Evolutionary conservation across 495 filamentous ascomycete genomes (phyloP).

Genomic region (Penicillium steckii): DNA sequence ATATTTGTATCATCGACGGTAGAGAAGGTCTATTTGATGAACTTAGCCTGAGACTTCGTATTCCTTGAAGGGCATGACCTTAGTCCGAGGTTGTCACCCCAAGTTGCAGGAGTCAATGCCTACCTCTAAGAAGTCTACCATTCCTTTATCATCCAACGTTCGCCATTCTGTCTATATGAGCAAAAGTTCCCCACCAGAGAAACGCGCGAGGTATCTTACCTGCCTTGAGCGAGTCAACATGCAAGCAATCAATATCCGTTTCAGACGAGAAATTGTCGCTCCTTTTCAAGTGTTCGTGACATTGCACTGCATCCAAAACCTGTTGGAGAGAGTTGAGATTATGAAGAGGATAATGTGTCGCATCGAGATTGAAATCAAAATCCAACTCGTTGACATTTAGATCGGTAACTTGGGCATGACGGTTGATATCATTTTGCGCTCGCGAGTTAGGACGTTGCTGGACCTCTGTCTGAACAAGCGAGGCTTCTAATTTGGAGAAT

Average conservation of each 20-base stretch:
- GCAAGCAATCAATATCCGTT: conserved; percentile 6
- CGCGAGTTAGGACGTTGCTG: conserved; percentile 10
- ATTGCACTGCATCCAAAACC: conserved; percentile 13
- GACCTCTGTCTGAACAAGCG: conserved; percentile 5
- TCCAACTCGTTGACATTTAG: conserved; percentile 9
- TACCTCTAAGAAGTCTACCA: background rate
- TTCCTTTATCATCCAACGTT: background rate
- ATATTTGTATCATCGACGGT: background rate
- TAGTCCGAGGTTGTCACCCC: too few relatives aligned
- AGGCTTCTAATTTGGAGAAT: conserved; percentile 10
- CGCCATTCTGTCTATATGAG: background rate
- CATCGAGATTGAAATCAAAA: conserved; percentile 8
- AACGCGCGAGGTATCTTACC: background rate
- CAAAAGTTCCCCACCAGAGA: background rate
- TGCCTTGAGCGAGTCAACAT: background rate
- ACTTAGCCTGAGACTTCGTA: too few relatives aligned
- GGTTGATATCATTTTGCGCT: conserved; percentile 7
- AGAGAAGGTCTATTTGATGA: background rate
- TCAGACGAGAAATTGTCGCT: conserved; percentile 4
- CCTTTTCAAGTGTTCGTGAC: conserved; percentile 5
- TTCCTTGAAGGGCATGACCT: too few relatives aligned
- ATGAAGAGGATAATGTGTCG: conserved; percentile 2
- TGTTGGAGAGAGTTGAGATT: conserved; percentile 14
- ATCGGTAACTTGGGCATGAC: conserved; percentile 6
- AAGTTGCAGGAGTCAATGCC: background rate